These are phyloP conservation scores for Puccinia coronata DNA, from an alignment of 1,284 basidiomycete species.

Conservation along the genomic window DNA sequence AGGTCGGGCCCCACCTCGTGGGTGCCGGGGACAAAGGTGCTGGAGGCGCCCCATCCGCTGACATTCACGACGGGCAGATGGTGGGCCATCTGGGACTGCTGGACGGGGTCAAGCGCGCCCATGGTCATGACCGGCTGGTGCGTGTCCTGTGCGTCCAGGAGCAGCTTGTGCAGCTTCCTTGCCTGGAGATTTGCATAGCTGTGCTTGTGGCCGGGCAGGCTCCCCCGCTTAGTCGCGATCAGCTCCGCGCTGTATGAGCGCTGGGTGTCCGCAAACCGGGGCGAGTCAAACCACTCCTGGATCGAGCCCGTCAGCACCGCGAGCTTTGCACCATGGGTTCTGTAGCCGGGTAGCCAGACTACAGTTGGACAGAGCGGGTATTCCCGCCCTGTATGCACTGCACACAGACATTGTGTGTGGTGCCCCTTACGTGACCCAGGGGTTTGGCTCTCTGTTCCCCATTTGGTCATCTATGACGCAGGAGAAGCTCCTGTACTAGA, in stretches of 20 bases:
- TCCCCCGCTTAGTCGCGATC: slow-evolving; percentile 83
- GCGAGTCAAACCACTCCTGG: slow-evolving; percentile 71
- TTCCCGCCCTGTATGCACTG: no score
- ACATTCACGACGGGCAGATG: slow-evolving; percentile 59
- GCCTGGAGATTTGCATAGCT: slow-evolving; percentile 71
- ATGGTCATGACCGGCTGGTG: slow-evolving; percentile 76
- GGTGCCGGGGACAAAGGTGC: slow-evolving; percentile 58
- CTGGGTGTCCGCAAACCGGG: slow-evolving; percentile 74
- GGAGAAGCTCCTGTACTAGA: no score
- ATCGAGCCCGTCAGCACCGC: slow-evolving; percentile 56
- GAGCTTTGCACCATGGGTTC: neutral
- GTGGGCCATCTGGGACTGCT: slow-evolving; percentile 59
- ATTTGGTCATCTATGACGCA: no score
- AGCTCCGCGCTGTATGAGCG: slow-evolving; percentile 76
- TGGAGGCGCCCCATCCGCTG: slow-evolving; percentile 58
- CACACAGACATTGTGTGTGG: no score
- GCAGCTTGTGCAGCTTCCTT: slow-evolving; percentile 74
- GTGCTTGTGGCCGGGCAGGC: slow-evolving; percentile 75
- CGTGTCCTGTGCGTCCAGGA: slow-evolving; percentile 68
- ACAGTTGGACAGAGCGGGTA: no score
- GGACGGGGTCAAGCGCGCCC: slow-evolving; percentile 66
- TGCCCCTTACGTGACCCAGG: no score
- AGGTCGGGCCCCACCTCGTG: slow-evolving; percentile 59
- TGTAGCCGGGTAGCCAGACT: no score
- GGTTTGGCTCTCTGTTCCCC: no score